Conservation (phyloP, 345 rosid genomes). For the Rhodomyrtus tomentosa region DNA sequence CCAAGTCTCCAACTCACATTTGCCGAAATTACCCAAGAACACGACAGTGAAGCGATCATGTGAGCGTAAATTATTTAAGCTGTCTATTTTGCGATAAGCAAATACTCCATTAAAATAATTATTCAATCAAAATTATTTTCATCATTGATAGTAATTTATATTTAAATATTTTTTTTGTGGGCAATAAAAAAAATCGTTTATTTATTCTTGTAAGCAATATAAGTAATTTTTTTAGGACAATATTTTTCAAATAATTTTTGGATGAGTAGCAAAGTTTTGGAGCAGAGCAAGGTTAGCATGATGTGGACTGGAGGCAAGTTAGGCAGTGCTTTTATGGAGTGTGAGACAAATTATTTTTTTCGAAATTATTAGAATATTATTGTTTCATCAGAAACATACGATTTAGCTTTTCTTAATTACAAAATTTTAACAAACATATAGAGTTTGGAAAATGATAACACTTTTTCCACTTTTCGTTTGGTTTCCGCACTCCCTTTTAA, state of each 20-base stretch:
- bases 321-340: not conserved
- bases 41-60: not conserved
- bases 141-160: not conserved
- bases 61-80: not conserved
- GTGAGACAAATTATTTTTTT: not conserved
- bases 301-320: not conserved
- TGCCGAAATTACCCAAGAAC: not conserved
- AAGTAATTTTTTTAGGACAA: accelerated
- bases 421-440: not conserved
- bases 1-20: not conserved
- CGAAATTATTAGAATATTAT: not conserved
- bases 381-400: not conserved
- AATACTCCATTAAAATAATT: not conserved
- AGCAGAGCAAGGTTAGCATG: not conserved
- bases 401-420: not conserved
- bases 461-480: no score
- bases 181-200: not conserved
- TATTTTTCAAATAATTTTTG: not conserved
- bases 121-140: not conserved
- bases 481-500: no score
- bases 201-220: not conserved
- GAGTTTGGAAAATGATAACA: no score
- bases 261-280: not conserved
- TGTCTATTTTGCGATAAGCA: not conserved
- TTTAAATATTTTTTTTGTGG: not conserved